These are phyloP conservation scores for Vitis hybrid DNA, from an alignment of 177 flowering plant species.

Conservation along the genomic window DNA sequence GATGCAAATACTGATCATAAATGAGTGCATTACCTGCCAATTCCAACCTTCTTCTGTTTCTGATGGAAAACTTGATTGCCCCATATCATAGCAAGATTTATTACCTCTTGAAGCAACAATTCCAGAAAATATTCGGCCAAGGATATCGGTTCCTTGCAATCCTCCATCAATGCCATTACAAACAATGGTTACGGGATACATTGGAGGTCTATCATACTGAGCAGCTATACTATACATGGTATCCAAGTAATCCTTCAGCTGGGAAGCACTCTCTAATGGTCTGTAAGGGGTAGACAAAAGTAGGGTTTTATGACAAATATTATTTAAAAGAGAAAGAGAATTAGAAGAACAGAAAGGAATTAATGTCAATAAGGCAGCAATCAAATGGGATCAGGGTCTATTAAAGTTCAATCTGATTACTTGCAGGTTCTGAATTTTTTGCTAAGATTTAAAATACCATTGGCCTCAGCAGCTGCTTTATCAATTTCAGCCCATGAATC, in stretches of 20 bases:
- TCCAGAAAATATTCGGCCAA: background rate
- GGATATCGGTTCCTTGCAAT: background rate
- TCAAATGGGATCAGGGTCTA: too few species aligned
- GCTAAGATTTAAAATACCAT: slow-evolving; percentile 2
- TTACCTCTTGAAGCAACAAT: background rate
- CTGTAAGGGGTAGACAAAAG: too few species aligned
- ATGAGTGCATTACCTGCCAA: slow-evolving; percentile 2
- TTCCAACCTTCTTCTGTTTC: background rate
- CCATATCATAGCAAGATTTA: background rate
- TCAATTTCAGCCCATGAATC: slow-evolving; percentile 9
- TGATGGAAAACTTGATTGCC: background rate
- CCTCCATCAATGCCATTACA: slow-evolving; percentile 6
- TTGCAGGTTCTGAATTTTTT: slow-evolving; percentile 9
- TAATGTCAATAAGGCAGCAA: too few species aligned
- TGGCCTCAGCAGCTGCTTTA: background rate
- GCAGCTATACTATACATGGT: background rate
- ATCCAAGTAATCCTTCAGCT: slow-evolving; percentile 2
- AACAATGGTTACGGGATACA: background rate
- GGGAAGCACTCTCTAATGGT: background rate
- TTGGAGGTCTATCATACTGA: slow-evolving; percentile 2
- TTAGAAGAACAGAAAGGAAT: too few species aligned
- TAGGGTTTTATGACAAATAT: too few species aligned
- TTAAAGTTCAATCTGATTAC: too few species aligned
- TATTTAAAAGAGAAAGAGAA: too few species aligned
- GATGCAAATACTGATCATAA: background rate